Base-by-base conservation (phyloP, 805 yeast genomes). In the Metschnikowia hibisci region DNA sequence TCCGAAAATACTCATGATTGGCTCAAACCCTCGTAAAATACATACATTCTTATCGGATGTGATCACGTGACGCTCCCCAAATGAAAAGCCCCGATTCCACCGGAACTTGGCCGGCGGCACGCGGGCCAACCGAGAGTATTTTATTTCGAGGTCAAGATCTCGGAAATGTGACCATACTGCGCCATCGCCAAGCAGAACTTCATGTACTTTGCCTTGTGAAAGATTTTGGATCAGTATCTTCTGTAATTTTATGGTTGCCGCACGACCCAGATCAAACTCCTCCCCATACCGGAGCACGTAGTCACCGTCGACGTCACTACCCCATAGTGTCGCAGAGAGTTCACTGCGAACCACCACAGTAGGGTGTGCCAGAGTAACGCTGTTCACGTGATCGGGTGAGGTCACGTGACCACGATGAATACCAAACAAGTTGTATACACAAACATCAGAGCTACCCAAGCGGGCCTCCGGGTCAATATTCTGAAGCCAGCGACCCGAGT, bases 401-500 rank as follows among this genome's bases (percentile, higher is more conserved):
- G 13, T 13, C n/a, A 13, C 30, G 30, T 11, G 13, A 13, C 30
- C 13, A 12, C 22, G 48, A 38, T 51, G 51, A 13, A 62, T 42
- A 2, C 66, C 71, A 23, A 65, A 43, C 6, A 61, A 32, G 36
- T 60, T 60, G 46, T 53, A 61, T 3, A 65, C 54, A 34, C 48
- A 51, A 27, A 68, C 41, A 16, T 53, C 50, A 49, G 57, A 64
- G 5, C 69, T 69, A 43, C 48, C 57, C 11, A 67, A 48, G 22
- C 41, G 41, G 32, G 57, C 58, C 6, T 32, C 41, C 20, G 44
- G 45, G 41, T 57, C 60, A 37, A 67, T 62, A 30, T 54, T 48
- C 27, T 54, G 45, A 3, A 69, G 45, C 73, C 73, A 69, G 29
- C 53, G 56, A 0, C 73, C 73, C 5, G 61, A 53, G 1, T 46